Evolutionary conservation across 345 rosid species (phyloP), one percentile per base, ranked within the genome.

Genomic region (Trapa bicornis): DNA sequence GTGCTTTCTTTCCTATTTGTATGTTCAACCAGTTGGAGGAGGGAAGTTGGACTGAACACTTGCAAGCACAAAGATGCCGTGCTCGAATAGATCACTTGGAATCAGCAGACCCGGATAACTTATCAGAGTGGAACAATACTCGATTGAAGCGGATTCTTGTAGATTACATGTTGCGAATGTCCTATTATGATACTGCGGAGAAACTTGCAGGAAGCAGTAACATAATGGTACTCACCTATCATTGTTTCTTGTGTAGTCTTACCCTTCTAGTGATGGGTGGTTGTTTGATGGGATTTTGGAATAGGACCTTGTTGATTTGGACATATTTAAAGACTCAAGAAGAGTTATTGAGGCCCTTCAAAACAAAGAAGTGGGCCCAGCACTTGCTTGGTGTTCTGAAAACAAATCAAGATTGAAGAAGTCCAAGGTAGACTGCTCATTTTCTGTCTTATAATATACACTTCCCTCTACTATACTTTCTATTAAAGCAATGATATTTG

Each of bases 221-320:
- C 69, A 89, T 94, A 75, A 71, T 77, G 92, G 99, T 86, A 69
- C 43, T 7, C 11, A 45, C 13, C 13, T n/a, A 68, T 54, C 1
- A 13, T 73, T 32, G 38, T 68, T 22, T 16, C 39, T 15, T 45
- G 22, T 52, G 5, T 1, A 3, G 12, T 4, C 13, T 35, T 47
- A 32, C 22, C 53, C 0, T 6, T 35, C 36, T 32, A 33, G 43
- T 56, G 39, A 3, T 32, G 0, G 7, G 43, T 3, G 64, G n/a
- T 54, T 62, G 37, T 50, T 63, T 38, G 74, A 32, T 60, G 22
- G 61, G 33, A 53, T 68, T 61, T 42, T 47, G 29, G 71, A 37
- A 62, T 84, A 92, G 99, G 99, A 91, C 79, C 96, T 94, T 78
- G 96, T 91, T 58, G 96, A 91, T 75, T 76, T 89, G 83, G 97